phyloP scores from a whole-genome alignment of 257 asterid genomes.

The Solanum arcanum region DNA sequence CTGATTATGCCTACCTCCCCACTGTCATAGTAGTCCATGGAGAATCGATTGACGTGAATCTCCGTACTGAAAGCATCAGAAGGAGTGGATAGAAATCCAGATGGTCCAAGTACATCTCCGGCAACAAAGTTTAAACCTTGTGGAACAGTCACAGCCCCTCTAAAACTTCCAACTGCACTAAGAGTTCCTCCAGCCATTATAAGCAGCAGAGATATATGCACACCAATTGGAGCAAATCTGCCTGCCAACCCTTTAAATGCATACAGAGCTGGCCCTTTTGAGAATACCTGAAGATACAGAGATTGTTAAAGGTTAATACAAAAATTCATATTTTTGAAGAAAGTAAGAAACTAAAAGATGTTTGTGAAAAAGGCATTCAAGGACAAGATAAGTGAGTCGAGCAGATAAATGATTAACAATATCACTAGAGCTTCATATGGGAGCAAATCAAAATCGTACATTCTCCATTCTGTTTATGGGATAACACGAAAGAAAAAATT shows the following conservation, averaged over 20 bases:
- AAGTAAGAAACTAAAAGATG: not conserved
- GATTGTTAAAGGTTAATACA: not conserved
- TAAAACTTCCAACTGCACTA: conserved; percentile 74
- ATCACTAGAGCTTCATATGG: not conserved
- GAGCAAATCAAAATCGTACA: not conserved
- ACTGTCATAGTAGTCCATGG: conserved; percentile 76
- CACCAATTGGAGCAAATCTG: conserved; percentile 82
- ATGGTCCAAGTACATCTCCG: conserved; percentile 70
- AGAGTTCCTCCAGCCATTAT: conserved; percentile 92
- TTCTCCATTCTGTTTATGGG: not conserved
- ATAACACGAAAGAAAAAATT: not conserved
- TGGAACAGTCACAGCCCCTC: conserved; percentile 86
- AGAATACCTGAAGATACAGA: conserved; percentile 43
- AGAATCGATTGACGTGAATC: conserved; percentile 74
- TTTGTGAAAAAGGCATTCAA: not conserved
- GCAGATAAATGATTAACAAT: not conserved
- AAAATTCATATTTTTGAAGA: not conserved
- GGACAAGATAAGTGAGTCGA: not conserved
- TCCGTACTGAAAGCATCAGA: conserved; percentile 77
- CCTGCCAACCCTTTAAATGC: conserved; percentile 91
- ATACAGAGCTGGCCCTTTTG: conserved; percentile 81
- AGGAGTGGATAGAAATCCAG: conserved; percentile 70
- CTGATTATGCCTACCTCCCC: conserved; percentile 60
- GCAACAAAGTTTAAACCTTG: conserved; percentile 80
- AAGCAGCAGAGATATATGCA: conserved; percentile 70